Conservation (phyloP, 192 early-diverging fungal genomes). For the Backusella tuberculispora region DNA sequence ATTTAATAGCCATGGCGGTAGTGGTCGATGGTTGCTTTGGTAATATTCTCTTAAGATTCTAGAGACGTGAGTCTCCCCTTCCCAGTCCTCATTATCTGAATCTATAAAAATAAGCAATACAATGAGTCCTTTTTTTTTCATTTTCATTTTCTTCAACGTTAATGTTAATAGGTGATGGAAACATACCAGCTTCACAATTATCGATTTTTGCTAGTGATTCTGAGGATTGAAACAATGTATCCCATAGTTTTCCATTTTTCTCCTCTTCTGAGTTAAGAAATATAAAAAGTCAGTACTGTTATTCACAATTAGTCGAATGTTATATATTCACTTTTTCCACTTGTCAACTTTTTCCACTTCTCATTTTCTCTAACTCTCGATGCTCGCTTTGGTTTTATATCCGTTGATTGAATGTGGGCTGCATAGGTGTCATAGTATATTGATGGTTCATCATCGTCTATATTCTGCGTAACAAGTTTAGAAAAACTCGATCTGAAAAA, state of each 20-base stretch:
- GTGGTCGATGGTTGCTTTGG: constrained; percentile 45
- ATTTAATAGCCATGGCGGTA: constrained; percentile 30
- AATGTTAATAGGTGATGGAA: neutral
- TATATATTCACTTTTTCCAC: neutral
- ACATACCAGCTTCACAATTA: neutral
- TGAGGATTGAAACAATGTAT: constrained; percentile 5
- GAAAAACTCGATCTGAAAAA: neutral
- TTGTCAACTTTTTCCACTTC: neutral
- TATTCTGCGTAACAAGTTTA: neutral
- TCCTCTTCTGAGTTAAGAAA: neutral
- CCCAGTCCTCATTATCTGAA: constrained; percentile 56
- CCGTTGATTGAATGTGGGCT: neutral
- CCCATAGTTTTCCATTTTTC: neutral
- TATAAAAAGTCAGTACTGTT: neutral
- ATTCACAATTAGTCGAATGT: neutral
- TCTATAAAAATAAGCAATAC: constrained; percentile 34
- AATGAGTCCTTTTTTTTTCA: neutral
- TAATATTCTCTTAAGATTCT: constrained; percentile 55
- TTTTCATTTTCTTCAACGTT: neutral
- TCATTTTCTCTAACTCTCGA: neutral
- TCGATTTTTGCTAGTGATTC: neutral
- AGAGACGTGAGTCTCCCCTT: constrained; percentile 58
- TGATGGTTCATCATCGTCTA: neutral
- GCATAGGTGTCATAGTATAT: neutral
- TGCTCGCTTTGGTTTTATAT: neutral